Percentiles rank a stretch among this genome's conserved stretches.
Evolutionary conservation across 2,329 filamentous ascomycete species (phyloP).

Genomic region (Emericellopsis cladophorae): DNA sequence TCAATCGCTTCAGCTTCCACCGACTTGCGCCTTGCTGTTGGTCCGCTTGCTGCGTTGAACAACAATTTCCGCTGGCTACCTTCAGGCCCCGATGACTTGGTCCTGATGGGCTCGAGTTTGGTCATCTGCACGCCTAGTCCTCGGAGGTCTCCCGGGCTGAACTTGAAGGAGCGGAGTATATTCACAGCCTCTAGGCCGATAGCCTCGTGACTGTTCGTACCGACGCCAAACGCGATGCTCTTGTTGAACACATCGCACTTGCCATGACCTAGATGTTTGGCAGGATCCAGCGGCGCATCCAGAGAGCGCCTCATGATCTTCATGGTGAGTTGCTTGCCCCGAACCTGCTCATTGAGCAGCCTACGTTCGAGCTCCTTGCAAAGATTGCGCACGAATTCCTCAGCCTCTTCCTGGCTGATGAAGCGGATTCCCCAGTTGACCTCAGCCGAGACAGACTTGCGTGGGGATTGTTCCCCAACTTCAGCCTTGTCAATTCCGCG

Average conservation of each 20-base stretch:
- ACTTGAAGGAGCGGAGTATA: conserved; percentile 67
- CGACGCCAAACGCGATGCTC: conserved; percentile 67
- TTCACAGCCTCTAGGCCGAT: conserved; percentile 77
- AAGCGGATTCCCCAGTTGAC: conserved; percentile 98
- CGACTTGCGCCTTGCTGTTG: conserved; percentile 20
- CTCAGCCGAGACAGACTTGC: conserved; percentile 93
- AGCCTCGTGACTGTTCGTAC: conserved; percentile 60
- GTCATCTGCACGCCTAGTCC: conserved; percentile 90
- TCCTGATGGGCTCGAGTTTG: conserved; percentile 71
- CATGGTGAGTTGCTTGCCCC: conserved; percentile 78
- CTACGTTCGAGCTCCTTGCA: conserved; percentile 76
- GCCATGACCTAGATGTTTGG: conserved; percentile 88
- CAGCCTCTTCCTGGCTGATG: conserved; percentile 79
- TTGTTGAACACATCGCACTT: conserved; percentile 94
- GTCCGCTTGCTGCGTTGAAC: conserved; percentile 46
- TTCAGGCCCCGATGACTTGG: conserved; percentile 39
- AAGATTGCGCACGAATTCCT: conserved; percentile 78
- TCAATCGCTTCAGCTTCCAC: conserved; percentile 36
- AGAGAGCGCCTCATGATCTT: conserved; percentile 85
- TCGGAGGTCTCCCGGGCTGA: conserved; percentile 84
- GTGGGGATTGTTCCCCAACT: conserved; percentile 71
- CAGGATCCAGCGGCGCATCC: conserved; percentile 80
- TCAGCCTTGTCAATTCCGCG: conserved; percentile 77
- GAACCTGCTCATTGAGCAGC: conserved; percentile 71
- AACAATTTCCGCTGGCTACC: conserved; percentile 69